Base-by-base conservation (phyloP, 139 green algal genomes). In the Chloropicon primus region DNA sequence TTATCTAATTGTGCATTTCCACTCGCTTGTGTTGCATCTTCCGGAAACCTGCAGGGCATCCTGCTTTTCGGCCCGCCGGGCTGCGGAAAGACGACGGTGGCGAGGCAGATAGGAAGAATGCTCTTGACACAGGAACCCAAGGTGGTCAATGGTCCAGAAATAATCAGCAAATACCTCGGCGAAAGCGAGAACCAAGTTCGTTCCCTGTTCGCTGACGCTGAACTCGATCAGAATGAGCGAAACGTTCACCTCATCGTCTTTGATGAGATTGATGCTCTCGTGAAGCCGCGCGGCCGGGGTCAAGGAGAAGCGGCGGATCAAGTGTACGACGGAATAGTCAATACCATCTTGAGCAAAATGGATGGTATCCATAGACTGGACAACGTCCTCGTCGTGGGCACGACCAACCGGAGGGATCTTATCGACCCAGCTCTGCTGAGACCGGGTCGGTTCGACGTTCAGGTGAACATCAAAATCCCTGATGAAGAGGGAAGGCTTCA, bases 351-450 rank as follows among this genome's bases (percentile, higher is more conserved):
- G 24, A 28, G 23, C 71, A 74, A 74, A 21, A 74, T 74, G 71
- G 71, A 74, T 21, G 71, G 71, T 10, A 74, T 74, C 5, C 17
- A 74, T 5, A 26, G 71, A 5, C 25, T 53, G 2, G 71, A 74
- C 71, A 74, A 74, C 71, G 71, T 74, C 17, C 71, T 74, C 17
- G 71, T 74, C 24, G 24, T 74, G 23, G 71, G 71, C 17, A 74
- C 71, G 23, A 74, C 71, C 17, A 74, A 74, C 71, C 5, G 71
- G 23, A 26, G 23, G 23, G 71, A 74, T 21, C 71, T 74, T 3
- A 74, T 74, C 23, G 71, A 74, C 24, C 23, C 71, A 21, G 71
- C 71, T 3, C 24, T 74, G 71, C 71, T 74, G 5, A 26, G 71
- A 21, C 71, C 71, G 24, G 71, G 71, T 10, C 21, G 71, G 71